Evolutionary conservation across 345 rosid species (phyloP).

Genomic region (Triadica sebifera): DNA sequence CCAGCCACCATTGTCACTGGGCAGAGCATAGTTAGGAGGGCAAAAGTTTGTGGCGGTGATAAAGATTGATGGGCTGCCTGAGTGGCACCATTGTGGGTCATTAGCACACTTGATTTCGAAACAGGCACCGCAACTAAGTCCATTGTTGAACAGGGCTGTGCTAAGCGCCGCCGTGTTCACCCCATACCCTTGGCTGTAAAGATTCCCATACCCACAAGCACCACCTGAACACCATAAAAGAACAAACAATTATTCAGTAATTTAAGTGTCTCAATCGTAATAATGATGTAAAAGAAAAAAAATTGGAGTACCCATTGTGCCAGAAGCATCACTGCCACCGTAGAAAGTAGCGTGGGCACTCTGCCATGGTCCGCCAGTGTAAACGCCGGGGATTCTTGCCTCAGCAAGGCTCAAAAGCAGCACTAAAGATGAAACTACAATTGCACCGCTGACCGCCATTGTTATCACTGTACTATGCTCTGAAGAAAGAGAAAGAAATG

Average conservation of each 20-base stretch:
- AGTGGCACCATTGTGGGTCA: constrained; percentile 56
- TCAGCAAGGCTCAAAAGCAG: constrained; percentile 33
- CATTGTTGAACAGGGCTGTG: constrained; percentile 66
- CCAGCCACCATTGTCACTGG: constrained; percentile 81
- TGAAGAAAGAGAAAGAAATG: neutral
- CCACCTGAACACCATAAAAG: constrained; percentile 36
- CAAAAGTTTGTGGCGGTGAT: constrained; percentile 67
- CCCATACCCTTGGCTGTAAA: constrained; percentile 72
- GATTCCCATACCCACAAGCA: constrained; percentile 65
- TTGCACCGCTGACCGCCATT: constrained; percentile 20
- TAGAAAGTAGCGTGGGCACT: constrained; percentile 89
- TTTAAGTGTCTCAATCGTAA: no score
- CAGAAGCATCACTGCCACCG: constrained; percentile 84
- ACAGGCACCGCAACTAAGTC: constrained; percentile 62
- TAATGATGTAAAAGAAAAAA: neutral
- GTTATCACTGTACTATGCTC: neutral
- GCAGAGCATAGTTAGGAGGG: constrained; percentile 58
- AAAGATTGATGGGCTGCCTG: constrained; percentile 65
- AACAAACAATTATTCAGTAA: neutral
- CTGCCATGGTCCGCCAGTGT: constrained; percentile 67
- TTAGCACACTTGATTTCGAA: constrained; percentile 53
- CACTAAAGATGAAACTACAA: constrained; percentile 19
- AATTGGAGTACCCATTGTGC: constrained; percentile 66
- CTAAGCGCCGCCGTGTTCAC: constrained; percentile 68
- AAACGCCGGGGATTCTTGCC: constrained; percentile 74